phyloP scores from a whole-genome alignment of 2,329 filamentous ascomycete species.

The Ceratocystis cubensis region DNA sequence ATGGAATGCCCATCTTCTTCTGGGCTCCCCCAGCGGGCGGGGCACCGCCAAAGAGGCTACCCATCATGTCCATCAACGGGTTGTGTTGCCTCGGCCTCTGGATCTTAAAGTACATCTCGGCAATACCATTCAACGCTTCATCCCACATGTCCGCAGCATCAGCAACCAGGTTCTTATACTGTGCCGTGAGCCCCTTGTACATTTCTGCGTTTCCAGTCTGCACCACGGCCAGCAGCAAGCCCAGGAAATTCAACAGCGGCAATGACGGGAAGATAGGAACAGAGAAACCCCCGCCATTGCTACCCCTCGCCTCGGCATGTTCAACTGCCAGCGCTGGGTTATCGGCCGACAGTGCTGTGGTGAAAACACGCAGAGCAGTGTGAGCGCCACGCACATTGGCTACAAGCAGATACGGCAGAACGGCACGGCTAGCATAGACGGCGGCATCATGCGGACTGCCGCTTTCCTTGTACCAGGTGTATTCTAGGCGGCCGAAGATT shows the following conservation, averaged over 20 bases:
- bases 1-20: constrained; percentile 30
- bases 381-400: constrained; percentile 87
- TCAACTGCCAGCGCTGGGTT: constrained; percentile 54
- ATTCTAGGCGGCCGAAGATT: constrained; percentile 70
- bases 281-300: constrained; percentile 45
- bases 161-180: constrained; percentile 67
- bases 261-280: constrained; percentile 75
- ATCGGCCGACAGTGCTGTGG: constrained; percentile 31
- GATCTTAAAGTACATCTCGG: constrained; percentile 95
- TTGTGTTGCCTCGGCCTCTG: constrained; percentile 79
- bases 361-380: constrained; percentile 59
- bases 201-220: constrained; percentile 67
- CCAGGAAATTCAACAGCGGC: constrained; percentile 91
- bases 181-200: constrained; percentile 67
- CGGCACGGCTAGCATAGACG: constrained; percentile 70
- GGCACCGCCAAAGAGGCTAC: constrained; percentile 69
- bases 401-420: constrained; percentile 80
- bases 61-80: constrained; percentile 96
- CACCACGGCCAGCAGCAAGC: constrained; percentile 67
- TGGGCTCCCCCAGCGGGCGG: constrained; percentile 26
- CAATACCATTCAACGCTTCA: constrained; percentile 71
- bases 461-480: constrained; percentile 84
- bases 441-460: constrained; percentile 70
- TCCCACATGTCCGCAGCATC: constrained; percentile 63
- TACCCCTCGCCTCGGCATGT: constrained; percentile 52